Base-by-base conservation (phyloP, 1,139 yeast genomes). In the Suhomyces wounanorum region DNA sequence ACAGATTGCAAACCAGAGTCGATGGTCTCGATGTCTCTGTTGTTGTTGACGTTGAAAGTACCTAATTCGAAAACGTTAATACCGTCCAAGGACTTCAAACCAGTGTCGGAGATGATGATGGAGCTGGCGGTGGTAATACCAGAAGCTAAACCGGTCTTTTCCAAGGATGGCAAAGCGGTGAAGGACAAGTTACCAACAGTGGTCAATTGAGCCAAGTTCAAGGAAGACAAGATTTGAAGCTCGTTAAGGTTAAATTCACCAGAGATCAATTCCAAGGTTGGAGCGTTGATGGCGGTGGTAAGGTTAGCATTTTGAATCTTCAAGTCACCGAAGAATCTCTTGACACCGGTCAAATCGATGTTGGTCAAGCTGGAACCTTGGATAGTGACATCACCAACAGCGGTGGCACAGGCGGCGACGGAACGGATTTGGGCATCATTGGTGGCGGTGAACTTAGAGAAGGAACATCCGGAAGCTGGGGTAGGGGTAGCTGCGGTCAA, bases 41-140 rank as follows among this genome's bases (percentile, higher is more conserved):
- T 79, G 87, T 94, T 94, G 90, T 91, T 92, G 65, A 94, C 83
- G 78, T 91, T 82, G 79, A 91, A 89, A 54, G 78, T 77, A 68
- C 82, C 82, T 64, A 90, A 88, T 64, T 83, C 68, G 66, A 77
- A 77, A 62, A 92, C 88, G 69, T 84, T 83, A 69, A 94, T 83
- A 70, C 98, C 98, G 51, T 82, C 82, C 63, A 94, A 83, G 50
- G 89, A 76, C 64, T 79, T 79, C 70, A 94, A 81, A 61, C 86
- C 82, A 59, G 99, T 94, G 80, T 94, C 97, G 56, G 97, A 85
- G 65, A 94, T 86, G 68, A 77, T 68, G 60, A 94, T 80, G 53
- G 81, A 71, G 64, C 83, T 82, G 64, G 96, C 94, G 60, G 85
- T 77, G 65, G 89, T 79, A 66, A 94, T 82, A 72, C 89, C 90